phyloP scores from a whole-genome alignment of 208 protist species.

The Acanthamoeba castellanii region DNA sequence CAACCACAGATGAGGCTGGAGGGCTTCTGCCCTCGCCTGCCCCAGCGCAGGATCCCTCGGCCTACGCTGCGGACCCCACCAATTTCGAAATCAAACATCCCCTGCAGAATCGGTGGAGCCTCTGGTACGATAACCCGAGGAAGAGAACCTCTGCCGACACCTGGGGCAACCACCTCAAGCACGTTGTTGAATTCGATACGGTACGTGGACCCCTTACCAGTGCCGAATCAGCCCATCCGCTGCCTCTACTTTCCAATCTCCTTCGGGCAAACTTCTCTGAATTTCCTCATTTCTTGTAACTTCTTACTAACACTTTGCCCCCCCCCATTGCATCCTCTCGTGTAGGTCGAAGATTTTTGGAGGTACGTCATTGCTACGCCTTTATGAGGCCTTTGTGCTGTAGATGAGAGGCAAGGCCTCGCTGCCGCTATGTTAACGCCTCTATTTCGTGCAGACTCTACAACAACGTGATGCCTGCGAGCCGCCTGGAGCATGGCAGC shows the following conservation, averaged over 20 bases:
- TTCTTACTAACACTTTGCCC: background rate
- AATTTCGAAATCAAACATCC: conserved; percentile 84
- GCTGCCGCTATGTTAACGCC: background rate
- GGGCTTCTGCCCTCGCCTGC: conserved; percentile 27
- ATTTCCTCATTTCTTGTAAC: conserved; percentile 16
- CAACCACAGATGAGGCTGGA: background rate
- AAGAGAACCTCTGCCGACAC: conserved; percentile 74
- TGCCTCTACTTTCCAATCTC: background rate
- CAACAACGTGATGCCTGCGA: conserved; percentile 94
- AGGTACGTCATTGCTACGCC: conserved; percentile 55
- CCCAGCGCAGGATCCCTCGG: conserved; percentile 2
- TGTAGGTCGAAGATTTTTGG: conserved; percentile 85
- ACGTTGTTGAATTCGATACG: conserved; percentile 86
- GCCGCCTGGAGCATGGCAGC: conserved; percentile 89
- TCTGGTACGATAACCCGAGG: conserved; percentile 87
- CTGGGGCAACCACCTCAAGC: conserved; percentile 81
- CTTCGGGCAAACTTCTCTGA: background rate
- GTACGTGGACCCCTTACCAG: background rate
- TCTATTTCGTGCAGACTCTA: conserved; percentile 91
- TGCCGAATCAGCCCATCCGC: background rate
- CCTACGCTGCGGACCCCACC: conserved; percentile 47
- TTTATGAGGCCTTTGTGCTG: background rate
- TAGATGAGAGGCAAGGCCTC: background rate
- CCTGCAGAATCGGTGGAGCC: conserved; percentile 85
- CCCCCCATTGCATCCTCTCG: background rate